Base-by-base conservation (phyloP, 352 stramenopile species). In the Pythium diclinum region DNA sequence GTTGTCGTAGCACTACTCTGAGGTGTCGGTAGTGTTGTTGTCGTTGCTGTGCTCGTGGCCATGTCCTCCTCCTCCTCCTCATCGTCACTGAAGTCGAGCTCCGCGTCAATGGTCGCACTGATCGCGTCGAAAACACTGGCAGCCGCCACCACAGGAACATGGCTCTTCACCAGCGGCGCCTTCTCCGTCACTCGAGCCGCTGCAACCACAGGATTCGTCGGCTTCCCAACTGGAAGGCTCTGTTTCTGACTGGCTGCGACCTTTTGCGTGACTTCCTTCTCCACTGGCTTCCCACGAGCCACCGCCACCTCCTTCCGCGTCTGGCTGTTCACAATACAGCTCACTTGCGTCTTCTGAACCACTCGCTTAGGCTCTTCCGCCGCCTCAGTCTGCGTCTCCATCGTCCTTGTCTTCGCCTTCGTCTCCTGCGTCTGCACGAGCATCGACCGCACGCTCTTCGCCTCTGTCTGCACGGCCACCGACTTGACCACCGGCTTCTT, bases 371-470 rank as follows among this genome's bases (percentile, higher is more conserved):
- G 68, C 54, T 30, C 68, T 52, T 28, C 68, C 56, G 11, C 61
- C 13, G 32, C 56, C 64, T 60, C 60, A 55, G 74, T 81, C 65
- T 80, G 75, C 49, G 61, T 64, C 30, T 32, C 5, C 17, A 40
- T 46, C 16, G 53, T 30, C 16, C 47, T 1, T n/a, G 56, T 55
- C 25, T 9, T 56, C 38, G 40, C n/a, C 10, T 30, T 11, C 7
- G 63, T 70, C 57, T 65, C 28, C 10, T 30, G 16, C 7, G 63
- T 70, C 57, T 65, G 56, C 13, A 61, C 52, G 16, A 57, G 59
- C 16, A 61, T 34, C 8, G 63, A 59, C 21, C 44, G 63, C 28
- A 52, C 63, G 6, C 25, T 63, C 65, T 62, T 62, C 65, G 71
- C 79, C 56, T 78, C 73, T 58, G 65, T 69, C 56, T 57, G 49